Evolutionary conservation across 176 grass and related monocot species (phyloP).

Genomic region (Poa pratensis): DNA sequence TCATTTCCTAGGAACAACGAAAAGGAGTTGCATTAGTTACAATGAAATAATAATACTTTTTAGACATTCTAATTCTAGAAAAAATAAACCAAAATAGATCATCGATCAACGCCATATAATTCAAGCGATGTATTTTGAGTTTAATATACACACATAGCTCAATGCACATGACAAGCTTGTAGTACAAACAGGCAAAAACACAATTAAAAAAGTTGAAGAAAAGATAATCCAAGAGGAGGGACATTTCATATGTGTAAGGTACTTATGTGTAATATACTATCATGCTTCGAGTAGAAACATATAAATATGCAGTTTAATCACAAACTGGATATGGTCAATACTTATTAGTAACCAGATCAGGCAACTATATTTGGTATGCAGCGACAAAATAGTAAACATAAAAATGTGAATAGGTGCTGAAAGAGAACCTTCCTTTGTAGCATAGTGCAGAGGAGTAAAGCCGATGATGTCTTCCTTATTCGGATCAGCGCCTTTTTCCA

Average conservation of each 20-base stretch:
- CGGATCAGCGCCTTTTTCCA: conserved; percentile 43
- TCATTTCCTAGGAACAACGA: conserved; percentile 19
- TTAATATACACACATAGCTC: not conserved
- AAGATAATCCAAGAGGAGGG: not conserved
- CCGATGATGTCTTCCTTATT: conserved; percentile 35
- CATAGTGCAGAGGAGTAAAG: conserved; percentile 49
- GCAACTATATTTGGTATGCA: not conserved
- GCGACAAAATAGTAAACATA: not conserved
- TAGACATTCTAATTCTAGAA: not conserved
- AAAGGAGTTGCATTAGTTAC: not conserved
- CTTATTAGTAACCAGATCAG: not conserved
- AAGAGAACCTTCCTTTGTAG: conserved; percentile 41
- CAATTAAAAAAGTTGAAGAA: not conserved
- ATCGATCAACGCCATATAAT: not conserved
- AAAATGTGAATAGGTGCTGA: conserved; percentile 13
- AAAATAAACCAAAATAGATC: not conserved
- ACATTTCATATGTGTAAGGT: not conserved
- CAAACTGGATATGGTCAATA: not conserved
- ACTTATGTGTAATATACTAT: not conserved
- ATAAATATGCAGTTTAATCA: not conserved
- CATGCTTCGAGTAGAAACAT: not conserved
- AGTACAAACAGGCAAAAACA: not conserved
- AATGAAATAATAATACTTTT: not conserved
- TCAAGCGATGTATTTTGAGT: conserved; percentile 2
- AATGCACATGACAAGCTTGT: conserved; percentile 2